A percentile compares a stretch with the other conserved stretches of the same genome.
Conservation (phyloP, 2,329 filamentous ascomycete species). For the Aaosphaeria pasadenensis region DNA sequence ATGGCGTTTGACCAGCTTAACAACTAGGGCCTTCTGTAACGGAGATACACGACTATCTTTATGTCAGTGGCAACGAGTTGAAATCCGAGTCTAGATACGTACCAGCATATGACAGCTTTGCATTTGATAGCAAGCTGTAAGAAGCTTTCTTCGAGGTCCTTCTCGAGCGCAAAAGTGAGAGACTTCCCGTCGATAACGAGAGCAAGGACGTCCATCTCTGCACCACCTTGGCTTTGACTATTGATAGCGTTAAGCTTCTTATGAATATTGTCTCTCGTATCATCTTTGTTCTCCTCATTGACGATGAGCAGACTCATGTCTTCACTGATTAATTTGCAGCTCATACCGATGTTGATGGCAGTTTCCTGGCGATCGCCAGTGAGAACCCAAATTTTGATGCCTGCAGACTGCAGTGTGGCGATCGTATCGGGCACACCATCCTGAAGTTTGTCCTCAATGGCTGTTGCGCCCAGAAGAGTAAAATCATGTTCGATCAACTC, state of each 20-base stretch:
- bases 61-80: conserved; percentile 3
- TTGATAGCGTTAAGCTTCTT: conserved; percentile 92
- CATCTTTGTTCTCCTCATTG: conserved; percentile 79
- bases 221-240: conserved; percentile 72
- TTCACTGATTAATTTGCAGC: conserved; percentile 95
- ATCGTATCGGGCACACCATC: conserved; percentile 98
- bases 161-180: conserved; percentile 87
- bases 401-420: conserved; percentile 91
- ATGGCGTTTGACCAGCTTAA: conserved; percentile 96
- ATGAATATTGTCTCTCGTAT: conserved; percentile 81
- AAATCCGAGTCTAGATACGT: conserved; percentile 21
- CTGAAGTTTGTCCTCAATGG: conserved; percentile 94
- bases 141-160: conserved; percentile 89
- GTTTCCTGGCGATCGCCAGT: conserved; percentile 98
- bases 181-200: conserved; percentile 96
- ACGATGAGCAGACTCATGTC: conserved; percentile 98
- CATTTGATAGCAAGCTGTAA: conserved; percentile 91
- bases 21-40: conserved; percentile 92
- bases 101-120: conserved; percentile 95
- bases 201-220: conserved; percentile 82
- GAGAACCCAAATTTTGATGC: conserved; percentile 98
- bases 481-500: conserved; percentile 94
- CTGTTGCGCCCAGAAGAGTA: conserved; percentile 86
- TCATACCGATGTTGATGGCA: conserved; percentile 99
- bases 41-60: conserved; percentile 82